Conservation (phyloP, 208 protist species). For the Strigomonas oncopelti region DNA sequence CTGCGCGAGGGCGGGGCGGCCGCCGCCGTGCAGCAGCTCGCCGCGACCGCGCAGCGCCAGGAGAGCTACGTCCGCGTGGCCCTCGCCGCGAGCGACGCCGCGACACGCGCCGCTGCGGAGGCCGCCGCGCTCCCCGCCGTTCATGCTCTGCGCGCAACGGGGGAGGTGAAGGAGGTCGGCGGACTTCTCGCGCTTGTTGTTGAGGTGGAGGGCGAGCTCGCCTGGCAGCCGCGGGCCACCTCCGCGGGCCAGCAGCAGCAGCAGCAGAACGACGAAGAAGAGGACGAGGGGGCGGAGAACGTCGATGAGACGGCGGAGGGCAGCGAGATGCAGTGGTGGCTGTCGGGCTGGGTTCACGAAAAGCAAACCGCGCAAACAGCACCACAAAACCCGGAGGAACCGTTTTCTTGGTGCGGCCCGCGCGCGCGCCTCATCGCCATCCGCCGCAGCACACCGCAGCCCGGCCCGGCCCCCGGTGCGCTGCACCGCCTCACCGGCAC, state of each 20-base stretch:
- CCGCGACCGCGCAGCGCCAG: slow-evolving; percentile 1
- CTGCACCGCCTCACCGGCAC: background rate
- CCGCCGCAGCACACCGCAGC: background rate
- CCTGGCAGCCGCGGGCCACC: slow-evolving; percentile 14
- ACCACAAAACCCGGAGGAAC: no score
- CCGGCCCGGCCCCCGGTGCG: background rate
- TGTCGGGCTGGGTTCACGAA: slow-evolving; percentile 20
- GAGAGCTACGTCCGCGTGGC: background rate
- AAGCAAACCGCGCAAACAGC: slow-evolving; percentile 1
- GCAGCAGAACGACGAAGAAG: no score
- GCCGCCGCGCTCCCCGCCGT: slow-evolving; percentile 32
- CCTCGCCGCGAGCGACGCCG: background rate
- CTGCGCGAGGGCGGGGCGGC: slow-evolving; percentile 1
- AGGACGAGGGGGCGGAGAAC: slow-evolving; percentile 17
- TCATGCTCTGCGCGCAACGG: slow-evolving; percentile 27
- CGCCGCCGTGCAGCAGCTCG: slow-evolving; percentile 12
- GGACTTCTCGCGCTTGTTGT: slow-evolving; percentile 39
- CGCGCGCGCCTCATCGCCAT: background rate
- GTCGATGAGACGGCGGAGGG: slow-evolving; percentile 7
- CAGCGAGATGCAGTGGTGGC: slow-evolving; percentile 19
- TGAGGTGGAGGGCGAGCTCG: slow-evolving; percentile 32
- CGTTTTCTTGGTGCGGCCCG: no score
- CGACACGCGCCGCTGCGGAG: slow-evolving; percentile 20
- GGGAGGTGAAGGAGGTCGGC: slow-evolving; percentile 32
- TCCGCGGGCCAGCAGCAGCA: no score